phyloP scores from a whole-genome alignment of 1,139 yeast species.

The Diutina pseudorugosa region DNA sequence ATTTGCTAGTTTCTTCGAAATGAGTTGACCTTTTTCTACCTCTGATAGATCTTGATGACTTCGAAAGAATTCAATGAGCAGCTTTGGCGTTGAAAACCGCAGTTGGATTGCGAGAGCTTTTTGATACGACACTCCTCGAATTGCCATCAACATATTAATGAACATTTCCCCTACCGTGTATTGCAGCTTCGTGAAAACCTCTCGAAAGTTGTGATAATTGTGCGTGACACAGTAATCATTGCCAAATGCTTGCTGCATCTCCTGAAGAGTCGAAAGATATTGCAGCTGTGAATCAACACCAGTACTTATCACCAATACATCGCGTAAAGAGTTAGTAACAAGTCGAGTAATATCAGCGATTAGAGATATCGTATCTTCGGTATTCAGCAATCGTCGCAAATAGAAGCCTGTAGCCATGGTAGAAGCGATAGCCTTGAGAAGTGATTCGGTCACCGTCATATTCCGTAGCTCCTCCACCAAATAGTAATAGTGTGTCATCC shows the following conservation, averaged over 20 bases:
- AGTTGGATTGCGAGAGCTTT: slow-evolving; percentile 71
- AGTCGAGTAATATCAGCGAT: slow-evolving; percentile 44
- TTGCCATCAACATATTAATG: slow-evolving; percentile 63
- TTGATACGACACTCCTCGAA: slow-evolving; percentile 72
- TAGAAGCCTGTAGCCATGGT: slow-evolving; percentile 66
- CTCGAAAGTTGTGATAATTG: slow-evolving; percentile 52
- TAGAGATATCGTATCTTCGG: slow-evolving; percentile 66
- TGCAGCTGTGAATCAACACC: slow-evolving; percentile 41
- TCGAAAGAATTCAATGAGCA: slow-evolving; percentile 25
- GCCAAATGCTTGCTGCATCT: slow-evolving; percentile 34
- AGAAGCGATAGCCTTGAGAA: slow-evolving; percentile 55
- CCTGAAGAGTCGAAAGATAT: slow-evolving; percentile 26
- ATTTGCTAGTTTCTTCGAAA: background rate
- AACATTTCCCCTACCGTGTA: slow-evolving; percentile 69
- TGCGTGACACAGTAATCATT: slow-evolving; percentile 43
- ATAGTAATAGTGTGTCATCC: slow-evolving; percentile 57
- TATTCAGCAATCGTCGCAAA: slow-evolving; percentile 53
- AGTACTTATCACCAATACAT: slow-evolving; percentile 37
- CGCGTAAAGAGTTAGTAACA: slow-evolving; percentile 19
- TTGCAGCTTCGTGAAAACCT: slow-evolving; percentile 59
- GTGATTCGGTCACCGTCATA: slow-evolving; percentile 26
- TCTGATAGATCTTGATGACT: background rate
- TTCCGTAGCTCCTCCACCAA: slow-evolving; percentile 58
- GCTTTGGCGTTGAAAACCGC: slow-evolving; percentile 50
- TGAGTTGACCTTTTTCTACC: background rate